Evolutionary conservation across 129 eudicot genomes (phyloP), one percentile per base, ranked within the genome.

Genomic region (Pulicaria dysenterica): DNA sequence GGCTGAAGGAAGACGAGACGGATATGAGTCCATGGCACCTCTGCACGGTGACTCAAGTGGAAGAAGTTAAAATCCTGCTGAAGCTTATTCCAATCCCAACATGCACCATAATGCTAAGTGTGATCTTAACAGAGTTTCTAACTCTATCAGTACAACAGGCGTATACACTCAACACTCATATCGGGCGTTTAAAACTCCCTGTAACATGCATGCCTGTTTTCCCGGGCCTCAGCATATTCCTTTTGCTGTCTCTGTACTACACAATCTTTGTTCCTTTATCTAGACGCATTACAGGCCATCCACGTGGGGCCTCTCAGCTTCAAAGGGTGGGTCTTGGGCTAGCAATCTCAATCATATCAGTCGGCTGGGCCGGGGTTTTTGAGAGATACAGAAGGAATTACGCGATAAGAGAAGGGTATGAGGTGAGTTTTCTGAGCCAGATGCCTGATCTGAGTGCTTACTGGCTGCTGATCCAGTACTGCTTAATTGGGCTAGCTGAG

Each of bases 171-270:
- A 92, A 92, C 77, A 92, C 96, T 17, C 84, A 81, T 58, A 60
- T 92, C 74, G 98, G 98, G 12, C 85, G 65, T 64, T 72, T 92
- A 6, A 92, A 92, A 60, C 96, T 92, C 60, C 98, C 98, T 0
- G 98, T 92, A 58, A 92, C 96, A 44, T 92, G 98, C 86, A 92
- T 92, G 98, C 98, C 98, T 12, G 98, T 92, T 37, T 92, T 92
- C 47, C 98, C 98, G 0, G 94, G 95, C 47, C 89, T 92, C 61
- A 92, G 95, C 86, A 92, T 92, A 70, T 89, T 92, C 38, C 83
- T 92, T 6, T 64, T 92, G 57, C 84, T 92, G 39, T 87, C 92
- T 42, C 82, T 92, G n/a, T 92, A 92, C 63, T 89, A 92, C 87
- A 65, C 84, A 6, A 72, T 82, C 3, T 92, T 92, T 51, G 98